Evolutionary conservation across 164 flowering plant genomes (phyloP), one percentile per base, ranked within the genome.

Genomic region (Umbilicus rupestris): DNA sequence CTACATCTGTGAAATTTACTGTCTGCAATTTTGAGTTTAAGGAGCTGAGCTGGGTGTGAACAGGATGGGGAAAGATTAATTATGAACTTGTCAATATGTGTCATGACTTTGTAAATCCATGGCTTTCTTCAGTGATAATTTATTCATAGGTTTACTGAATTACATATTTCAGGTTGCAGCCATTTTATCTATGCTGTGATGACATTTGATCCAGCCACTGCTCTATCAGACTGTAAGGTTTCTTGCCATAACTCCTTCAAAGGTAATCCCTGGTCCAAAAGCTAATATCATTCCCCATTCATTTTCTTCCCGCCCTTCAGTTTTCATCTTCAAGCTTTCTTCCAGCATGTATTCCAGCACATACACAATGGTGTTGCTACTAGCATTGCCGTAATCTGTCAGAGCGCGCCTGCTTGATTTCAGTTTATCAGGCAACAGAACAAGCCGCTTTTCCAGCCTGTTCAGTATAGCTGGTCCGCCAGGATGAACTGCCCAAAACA

Each of bases 401-500:
- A 93, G 73, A 52, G 98, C 96, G 66, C 85, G 75, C 66, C 97
- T 79, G 67, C 98, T 93, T 2, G 90, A 84, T 30, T 39, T 79
- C 57, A 89, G 74, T 72, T 93, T 93, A 63, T 86, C 88, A 0
- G 97, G 92, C 39, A 65, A 47, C 81, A 93, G 71, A n/a, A 86
- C 77, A n/a, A 93, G 79, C 75, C 90, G 77, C 77, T 90, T 93
- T 62, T 90, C 97, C 76, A 90, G 17, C 67, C 92, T 72, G 71
- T 93, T 88, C 77, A 93, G 71, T 39, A 93, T 89, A 8, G 96
- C 98, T 3, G 96, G 97, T 2, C 97, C 92, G 0, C 97, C 96
- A 0, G 98, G 97, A 76, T 93, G 98, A 46, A 93, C 97, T 0
- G 97, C 98, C 98, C 97, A 93, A 64, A 93, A 93, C 75, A 90